Base-by-base conservation (phyloP, 495 filamentous ascomycete species). In the Ascodesmis nigricans region DNA sequence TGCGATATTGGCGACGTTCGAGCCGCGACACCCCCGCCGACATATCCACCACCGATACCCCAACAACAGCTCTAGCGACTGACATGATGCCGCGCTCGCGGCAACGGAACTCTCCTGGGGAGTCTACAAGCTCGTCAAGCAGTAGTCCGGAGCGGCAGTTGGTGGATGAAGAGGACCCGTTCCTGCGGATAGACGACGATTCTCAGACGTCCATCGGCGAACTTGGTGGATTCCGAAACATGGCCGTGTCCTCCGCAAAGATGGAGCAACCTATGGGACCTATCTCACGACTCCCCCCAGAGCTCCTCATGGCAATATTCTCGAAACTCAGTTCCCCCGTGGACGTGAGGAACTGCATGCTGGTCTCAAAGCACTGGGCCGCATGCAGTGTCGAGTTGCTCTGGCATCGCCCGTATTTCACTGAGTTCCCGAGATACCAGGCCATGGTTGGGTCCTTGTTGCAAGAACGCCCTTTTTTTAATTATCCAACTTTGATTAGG, bases 281-380 rank as follows among this genome's bases (percentile, higher is more conserved):
- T 26, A 72, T 93, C 42, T 69, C 75, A 31, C 67, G 73, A 28
- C 66, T 99, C 19, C 90, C 90, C 8, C 79, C 81, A 43, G 90
- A 99, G 60, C 73, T 99, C 29, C 65, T 95, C 33, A 93, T 99
- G 42, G 66, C 71, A 49, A 76, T 92, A 36, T 93, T 99, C 57
- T 63, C 76, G 9, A 87, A 81, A 50, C 69, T 99, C 27, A 67
- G 55, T 46, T 70, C 66, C 20, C 63, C 78, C 2, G 53, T 55
- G 3, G 87, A 95, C 48, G 65, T 93, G 40, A 60, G 76, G 41
- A 74, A 70, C 53, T 84, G 79, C 52, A 84, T 99, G 78, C 59
- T 84, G 47, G 84, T 91, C 5, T 91, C 73, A 47, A 80, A 79
- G 50, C 70, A 72, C 41, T 99, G 90, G 90, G 75, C 90, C 27